phyloP scores from a whole-genome alignment of 345 rosid genomes.

The Eucalyptus dawsonii region DNA sequence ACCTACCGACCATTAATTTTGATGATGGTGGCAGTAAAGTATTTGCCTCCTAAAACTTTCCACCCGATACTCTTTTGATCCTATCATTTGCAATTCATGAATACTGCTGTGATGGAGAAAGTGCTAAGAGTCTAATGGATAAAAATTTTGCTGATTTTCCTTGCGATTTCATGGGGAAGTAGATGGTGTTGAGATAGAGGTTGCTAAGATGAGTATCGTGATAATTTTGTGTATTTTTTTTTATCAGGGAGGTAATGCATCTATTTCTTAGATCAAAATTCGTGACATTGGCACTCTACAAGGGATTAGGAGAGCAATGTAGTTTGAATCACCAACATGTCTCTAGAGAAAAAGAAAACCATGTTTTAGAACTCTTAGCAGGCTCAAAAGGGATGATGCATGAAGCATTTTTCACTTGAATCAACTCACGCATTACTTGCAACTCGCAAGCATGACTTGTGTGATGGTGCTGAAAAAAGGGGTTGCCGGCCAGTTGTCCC shows the following conservation, averaged over 20 bases:
- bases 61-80: background rate
- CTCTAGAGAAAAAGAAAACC: background rate
- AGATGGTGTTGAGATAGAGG: slow-evolving; percentile 73
- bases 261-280: background rate
- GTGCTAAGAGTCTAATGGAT: slow-evolving; percentile 79
- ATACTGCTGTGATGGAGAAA: slow-evolving; percentile 59
- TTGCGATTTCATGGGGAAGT: slow-evolving; percentile 76
- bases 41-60: background rate
- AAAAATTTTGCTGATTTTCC: slow-evolving; percentile 66
- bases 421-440: background rate
- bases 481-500: background rate
- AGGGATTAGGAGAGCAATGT: background rate
- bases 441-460: background rate
- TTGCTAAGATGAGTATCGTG: background rate
- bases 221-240: background rate
- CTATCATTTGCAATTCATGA: slow-evolving; percentile 49
- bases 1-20: background rate
- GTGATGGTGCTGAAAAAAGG: background rate
- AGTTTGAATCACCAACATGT: background rate
- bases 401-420: background rate
- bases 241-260: background rate
- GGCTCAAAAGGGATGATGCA: background rate
- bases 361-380: background rate
- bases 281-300: background rate
- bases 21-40: background rate